Percentiles rank a stretch among this genome's conserved stretches.
phyloP scores from a whole-genome alignment of 495 filamentous ascomycete genomes.

The Letharia lupina region DNA sequence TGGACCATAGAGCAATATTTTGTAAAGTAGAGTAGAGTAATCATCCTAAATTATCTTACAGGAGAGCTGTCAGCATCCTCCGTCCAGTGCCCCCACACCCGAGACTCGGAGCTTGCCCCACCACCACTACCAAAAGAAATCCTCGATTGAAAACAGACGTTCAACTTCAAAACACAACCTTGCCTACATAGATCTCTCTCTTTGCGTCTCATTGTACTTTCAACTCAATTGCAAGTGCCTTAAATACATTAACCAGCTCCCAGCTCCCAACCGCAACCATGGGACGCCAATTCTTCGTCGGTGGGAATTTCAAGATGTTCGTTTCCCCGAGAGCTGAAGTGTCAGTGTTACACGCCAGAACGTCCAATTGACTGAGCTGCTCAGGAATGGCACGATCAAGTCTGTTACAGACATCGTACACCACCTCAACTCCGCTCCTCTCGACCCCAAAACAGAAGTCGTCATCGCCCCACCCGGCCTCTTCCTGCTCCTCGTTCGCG shows the following conservation, averaged over 20 bases:
- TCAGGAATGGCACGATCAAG: constrained; percentile 84
- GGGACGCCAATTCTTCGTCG: constrained; percentile 97
- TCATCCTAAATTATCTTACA: not conserved
- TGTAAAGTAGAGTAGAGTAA: not conserved
- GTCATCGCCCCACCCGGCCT: constrained; percentile 86
- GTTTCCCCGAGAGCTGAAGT: constrained; percentile 22
- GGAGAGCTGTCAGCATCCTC: not conserved
- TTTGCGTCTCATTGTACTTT: no score
- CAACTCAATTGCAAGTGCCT: no score
- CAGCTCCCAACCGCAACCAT: constrained; percentile 40
- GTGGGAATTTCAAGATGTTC: constrained; percentile 99
- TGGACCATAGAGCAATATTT: not conserved
- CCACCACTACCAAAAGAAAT: not conserved
- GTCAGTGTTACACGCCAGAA: constrained; percentile 10
- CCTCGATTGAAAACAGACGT: not conserved
- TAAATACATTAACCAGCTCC: no score
- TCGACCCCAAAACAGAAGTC: constrained; percentile 70
- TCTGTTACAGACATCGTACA: constrained; percentile 81
- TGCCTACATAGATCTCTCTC: no score
- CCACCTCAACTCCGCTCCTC: constrained; percentile 70
- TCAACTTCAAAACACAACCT: not conserved
- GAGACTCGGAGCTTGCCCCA: constrained; percentile 6
- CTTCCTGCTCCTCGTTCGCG: constrained; percentile 78
- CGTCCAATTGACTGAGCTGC: not conserved
- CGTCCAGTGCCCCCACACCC: not conserved